A percentile compares a stretch with the other conserved stretches of the same genome.
Evolutionary conservation across 495 filamentous ascomycete genomes (phyloP).

Genomic region (Xylaria scruposa): DNA sequence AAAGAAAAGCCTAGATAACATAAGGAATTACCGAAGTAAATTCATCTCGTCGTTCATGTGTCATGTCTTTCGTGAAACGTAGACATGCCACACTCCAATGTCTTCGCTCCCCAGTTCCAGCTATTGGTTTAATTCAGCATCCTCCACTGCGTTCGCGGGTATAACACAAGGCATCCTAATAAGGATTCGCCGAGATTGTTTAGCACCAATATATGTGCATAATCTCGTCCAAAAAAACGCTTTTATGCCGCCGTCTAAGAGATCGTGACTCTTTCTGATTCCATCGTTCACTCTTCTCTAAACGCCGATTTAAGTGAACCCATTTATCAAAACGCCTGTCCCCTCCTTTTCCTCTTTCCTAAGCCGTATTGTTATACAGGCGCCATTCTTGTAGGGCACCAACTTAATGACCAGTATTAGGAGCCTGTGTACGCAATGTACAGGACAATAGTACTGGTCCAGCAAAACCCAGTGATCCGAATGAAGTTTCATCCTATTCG

Average conservation of each 20-base stretch:
- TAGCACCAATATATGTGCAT: not conserved
- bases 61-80: conserved; percentile 37
- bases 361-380: conserved; percentile 22
- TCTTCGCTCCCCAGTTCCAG: conserved; percentile 21
- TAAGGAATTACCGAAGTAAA: conserved; percentile 31
- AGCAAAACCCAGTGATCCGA: not conserved
- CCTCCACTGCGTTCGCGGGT: not conserved
- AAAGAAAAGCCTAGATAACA: not conserved
- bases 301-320: conserved; percentile 24
- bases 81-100: conserved; percentile 30
- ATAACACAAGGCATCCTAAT: conserved; percentile 11
- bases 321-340: conserved; percentile 21
- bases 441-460: not conserved
- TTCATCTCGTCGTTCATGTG: conserved; percentile 44
- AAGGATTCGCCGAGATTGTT: conserved; percentile 8
- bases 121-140: conserved; percentile 10
- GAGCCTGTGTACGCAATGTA: not conserved
- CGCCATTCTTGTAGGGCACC: not conserved
- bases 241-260: conserved; percentile 13
- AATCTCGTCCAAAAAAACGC: conserved; percentile 15
- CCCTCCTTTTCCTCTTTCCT: conserved; percentile 5
- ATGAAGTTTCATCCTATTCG: not conserved
- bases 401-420: not conserved
- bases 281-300: conserved; percentile 2
- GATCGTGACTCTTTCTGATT: not conserved